Evolutionary conservation across 306 rosid species (phyloP).

Genomic region (Castanea crenata): DNA sequence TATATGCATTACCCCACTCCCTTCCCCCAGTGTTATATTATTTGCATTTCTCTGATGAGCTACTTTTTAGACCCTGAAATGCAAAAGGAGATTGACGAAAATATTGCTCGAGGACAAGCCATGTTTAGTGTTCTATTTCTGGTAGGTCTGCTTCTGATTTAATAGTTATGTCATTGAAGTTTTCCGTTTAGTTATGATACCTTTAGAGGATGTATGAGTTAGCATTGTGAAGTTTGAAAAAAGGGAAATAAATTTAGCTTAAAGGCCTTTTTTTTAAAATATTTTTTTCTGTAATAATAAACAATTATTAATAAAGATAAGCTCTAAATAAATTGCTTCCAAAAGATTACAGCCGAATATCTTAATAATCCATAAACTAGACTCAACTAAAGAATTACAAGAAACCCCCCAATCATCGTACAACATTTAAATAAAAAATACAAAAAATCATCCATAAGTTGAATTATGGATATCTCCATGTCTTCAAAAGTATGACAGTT

Average conservation of each 20-base stretch:
- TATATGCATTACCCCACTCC: background rate
- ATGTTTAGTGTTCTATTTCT: constrained; percentile 37
- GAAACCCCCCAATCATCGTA: too few relatives aligned
- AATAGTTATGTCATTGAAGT: background rate
- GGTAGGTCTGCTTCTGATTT: constrained; percentile 32
- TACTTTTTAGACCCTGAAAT: constrained; percentile 44
- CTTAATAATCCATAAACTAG: too few relatives aligned
- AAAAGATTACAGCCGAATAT: too few relatives aligned
- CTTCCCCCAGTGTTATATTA: background rate
- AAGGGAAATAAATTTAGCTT: background rate
- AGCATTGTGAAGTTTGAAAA: background rate
- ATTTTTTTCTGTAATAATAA: background rate
- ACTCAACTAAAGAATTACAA: too few relatives aligned
- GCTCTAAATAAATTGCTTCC: too few relatives aligned
- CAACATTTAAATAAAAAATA: too few relatives aligned
- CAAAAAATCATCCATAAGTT: too few relatives aligned
- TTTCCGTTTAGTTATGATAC: background rate
- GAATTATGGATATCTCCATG: too few relatives aligned
- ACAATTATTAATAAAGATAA: too few relatives aligned
- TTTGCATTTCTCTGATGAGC: constrained; percentile 17
- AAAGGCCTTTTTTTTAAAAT: background rate
- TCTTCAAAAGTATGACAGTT: too few relatives aligned
- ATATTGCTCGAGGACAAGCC: constrained; percentile 47
- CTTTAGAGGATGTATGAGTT: background rate
- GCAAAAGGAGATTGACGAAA: constrained; percentile 51